Evolutionary conservation across 1,284 basidiomycete genomes (phyloP), one percentile per base, ranked within the genome.

Genomic region (Tilletiopsis washingtonensis): DNA sequence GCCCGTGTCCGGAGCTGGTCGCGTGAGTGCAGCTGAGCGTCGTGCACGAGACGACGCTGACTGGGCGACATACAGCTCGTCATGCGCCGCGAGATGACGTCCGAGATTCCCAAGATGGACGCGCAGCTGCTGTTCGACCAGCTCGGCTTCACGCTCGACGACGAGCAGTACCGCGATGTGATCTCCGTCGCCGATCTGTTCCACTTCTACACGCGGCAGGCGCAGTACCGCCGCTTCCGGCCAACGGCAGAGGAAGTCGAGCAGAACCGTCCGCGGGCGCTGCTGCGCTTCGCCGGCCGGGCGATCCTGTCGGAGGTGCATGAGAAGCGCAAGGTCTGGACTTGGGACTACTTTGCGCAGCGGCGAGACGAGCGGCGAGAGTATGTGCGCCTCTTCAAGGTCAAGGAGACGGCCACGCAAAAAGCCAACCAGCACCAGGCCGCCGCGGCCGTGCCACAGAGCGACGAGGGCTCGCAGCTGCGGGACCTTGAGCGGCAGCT

Each of bases 171-270:
- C 73, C 83, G 90, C 41, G 91, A 98, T 74, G 83, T 82, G 12
- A 88, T 99, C 57, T 93, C 88, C 19, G 81, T 98, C 46, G 79
- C 91, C 54, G 93, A 99, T 73, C 89, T 97, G 79, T 97, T 96
- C 76, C 93, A 98, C 73, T 87, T 98, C 59, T 97, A 93, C 75
- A 81, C 84, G 42, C 83, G 94, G 47, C 88, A 88, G 61, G 85
- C 86, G 56, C 87, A 90, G 78, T 73, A 73, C 47, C 67, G 67
- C 37, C 47, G 47, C 14, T 88, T 83, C 74, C 81, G 84, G 23
- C 86, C 88, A 0, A 72, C 77, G 37, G 78, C 81, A 15, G 77
- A 79, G 25, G 82, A 85, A 47, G 80, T 88, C 54, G 70, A 78
- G 25, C 71, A 76, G 43, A 90, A 87, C 70, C 77, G 79, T 4